Conservation (phyloP, 257 asterid genomes). For the Solanum corneliomulleri region DNA sequence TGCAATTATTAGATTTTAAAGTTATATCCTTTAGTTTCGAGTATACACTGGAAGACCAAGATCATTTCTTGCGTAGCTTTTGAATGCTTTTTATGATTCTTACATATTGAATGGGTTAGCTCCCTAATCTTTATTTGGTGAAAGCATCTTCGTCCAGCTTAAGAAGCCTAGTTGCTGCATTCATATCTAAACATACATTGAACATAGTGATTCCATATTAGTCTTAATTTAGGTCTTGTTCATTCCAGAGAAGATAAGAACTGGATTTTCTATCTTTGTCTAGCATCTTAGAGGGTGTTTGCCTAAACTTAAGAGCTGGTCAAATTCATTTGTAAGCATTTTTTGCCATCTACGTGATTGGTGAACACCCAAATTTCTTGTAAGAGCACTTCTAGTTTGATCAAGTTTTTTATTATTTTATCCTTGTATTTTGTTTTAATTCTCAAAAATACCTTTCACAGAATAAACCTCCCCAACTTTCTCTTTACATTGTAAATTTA, state of each 20-base stretch:
- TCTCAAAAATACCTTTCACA: neutral
- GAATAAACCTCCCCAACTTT: neutral
- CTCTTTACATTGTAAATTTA: neutral
- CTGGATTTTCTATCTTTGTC: neutral
- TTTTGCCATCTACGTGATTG: neutral
- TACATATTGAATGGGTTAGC: neutral
- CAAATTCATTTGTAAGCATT: neutral
- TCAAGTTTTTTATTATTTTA: neutral
- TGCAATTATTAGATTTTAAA: neutral
- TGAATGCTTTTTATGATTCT: neutral
- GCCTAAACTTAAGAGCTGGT: neutral
- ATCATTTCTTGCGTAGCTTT: neutral
- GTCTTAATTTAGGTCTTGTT: neutral
- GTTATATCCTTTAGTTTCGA: neutral
- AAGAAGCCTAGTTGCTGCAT: neutral
- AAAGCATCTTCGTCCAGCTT: neutral
- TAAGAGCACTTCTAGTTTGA: neutral
- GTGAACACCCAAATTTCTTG: neutral
- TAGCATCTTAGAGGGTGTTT: neutral
- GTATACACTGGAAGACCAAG: neutral
- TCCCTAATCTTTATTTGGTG: neutral
- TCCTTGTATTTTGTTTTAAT: neutral
- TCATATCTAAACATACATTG: neutral
- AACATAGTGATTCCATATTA: neutral
- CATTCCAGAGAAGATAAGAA: neutral